phyloP scores from a whole-genome alignment of 106 monocot species.

The Ottelia alismoides region DNA sequence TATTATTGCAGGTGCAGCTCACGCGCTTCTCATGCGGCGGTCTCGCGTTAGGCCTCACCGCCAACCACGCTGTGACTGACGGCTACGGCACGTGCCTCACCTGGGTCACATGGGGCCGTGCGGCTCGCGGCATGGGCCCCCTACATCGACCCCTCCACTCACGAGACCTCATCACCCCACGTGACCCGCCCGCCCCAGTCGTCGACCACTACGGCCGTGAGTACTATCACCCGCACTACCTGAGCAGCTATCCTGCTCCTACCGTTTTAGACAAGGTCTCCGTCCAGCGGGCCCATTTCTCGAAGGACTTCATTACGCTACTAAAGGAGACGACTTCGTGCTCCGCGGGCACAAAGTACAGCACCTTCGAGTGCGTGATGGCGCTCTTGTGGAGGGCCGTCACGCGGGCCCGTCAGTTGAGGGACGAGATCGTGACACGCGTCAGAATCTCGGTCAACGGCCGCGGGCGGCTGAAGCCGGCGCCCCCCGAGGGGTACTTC shows the following conservation, averaged over 20 bases:
- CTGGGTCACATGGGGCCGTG: neutral
- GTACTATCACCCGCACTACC: neutral
- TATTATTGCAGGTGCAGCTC: neutral
- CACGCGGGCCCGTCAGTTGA: neutral
- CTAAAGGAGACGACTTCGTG: neutral
- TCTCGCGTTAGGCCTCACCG: neutral
- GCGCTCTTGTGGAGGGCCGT: constrained; percentile 6
- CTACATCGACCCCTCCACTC: neutral
- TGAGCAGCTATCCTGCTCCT: too few species aligned
- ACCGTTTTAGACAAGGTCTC: constrained; percentile 6
- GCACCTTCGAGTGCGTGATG: constrained; percentile 5
- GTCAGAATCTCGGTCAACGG: constrained; percentile 12
- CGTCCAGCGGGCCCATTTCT: constrained; percentile 8
- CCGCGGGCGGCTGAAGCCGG: constrained; percentile 4
- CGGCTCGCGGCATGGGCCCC: neutral
- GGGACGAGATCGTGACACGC: neutral
- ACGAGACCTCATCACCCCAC: neutral
- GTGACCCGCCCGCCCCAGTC: neutral
- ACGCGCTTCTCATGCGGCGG: constrained; percentile 3
- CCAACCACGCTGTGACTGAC: neutral
- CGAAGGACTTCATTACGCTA: neutral
- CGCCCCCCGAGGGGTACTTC: constrained; percentile 8
- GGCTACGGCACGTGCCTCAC: neutral
- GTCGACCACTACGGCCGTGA: neutral
- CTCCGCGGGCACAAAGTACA: constrained; percentile 1